Evolutionary conservation across 2,329 filamentous ascomycete genomes (phyloP).

Genomic region (Dactylella cylindrospora): DNA sequence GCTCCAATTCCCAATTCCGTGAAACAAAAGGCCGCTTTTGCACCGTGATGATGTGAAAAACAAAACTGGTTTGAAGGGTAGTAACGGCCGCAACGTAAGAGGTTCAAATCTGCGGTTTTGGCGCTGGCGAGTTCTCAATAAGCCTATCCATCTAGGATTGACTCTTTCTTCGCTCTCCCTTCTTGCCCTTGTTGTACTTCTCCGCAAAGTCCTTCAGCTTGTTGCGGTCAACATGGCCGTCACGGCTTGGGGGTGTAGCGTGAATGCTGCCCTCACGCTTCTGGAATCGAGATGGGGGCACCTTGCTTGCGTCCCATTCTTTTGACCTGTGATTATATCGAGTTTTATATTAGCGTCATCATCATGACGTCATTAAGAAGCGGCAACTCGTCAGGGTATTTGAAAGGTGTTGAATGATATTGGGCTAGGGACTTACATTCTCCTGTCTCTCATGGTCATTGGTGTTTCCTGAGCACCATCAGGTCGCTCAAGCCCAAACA

Average conservation of each 20-base stretch:
- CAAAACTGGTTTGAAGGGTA: conserved; percentile 1
- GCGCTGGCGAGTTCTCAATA: conserved; percentile 38
- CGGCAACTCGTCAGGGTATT: conserved; percentile 1
- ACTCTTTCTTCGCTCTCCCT: conserved; percentile 38
- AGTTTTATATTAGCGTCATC: conserved; percentile 22
- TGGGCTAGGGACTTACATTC: conserved; percentile 28
- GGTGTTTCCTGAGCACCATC: conserved; percentile 21
- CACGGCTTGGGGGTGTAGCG: conserved; percentile 65
- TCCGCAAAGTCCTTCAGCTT: conserved; percentile 64
- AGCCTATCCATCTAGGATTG: conserved; percentile 43
- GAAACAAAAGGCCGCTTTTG: conserved; percentile 5
- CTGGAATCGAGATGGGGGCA: conserved; percentile 68
- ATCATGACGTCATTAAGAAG: conserved; percentile 38
- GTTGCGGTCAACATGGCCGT: conserved; percentile 65
- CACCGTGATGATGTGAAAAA: conserved; percentile 8
- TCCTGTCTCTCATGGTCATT: conserved; percentile 11
- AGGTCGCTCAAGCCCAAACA: conserved; percentile 24
- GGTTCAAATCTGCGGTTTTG: conserved; percentile 25
- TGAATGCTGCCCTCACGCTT: conserved; percentile 70
- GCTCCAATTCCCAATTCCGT: conserved; percentile 8
- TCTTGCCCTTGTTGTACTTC: conserved; percentile 49
- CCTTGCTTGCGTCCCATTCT: conserved; percentile 63
- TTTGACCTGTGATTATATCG: conserved; percentile 44
- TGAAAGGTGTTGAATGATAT: neutral
- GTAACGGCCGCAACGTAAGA: neutral